A percentile compares a stretch with the other conserved stretches of the same genome.
Evolutionary conservation across 768 basidiomycete species (phyloP).

Genomic region (Grammothele lineata): DNA sequence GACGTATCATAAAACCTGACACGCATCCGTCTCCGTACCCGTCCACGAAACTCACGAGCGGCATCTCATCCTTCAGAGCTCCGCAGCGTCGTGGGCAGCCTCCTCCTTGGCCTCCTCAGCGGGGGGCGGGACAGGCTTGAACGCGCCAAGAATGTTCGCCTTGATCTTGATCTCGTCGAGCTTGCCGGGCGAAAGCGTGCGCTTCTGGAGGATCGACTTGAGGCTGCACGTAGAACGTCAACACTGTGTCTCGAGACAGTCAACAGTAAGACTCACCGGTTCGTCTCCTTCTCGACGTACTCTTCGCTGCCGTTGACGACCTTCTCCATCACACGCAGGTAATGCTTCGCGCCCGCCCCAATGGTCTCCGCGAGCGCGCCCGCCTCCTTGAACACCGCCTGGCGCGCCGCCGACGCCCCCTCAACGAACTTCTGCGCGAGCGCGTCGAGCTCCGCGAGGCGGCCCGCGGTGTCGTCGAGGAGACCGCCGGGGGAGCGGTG

Average conservation of each 20-base stretch:
- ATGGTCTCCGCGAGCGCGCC: constrained; percentile 43
- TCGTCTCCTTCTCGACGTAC: constrained; percentile 83
- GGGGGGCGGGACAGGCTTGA: constrained; percentile 29
- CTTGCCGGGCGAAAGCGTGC: constrained; percentile 70
- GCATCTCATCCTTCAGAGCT: constrained; percentile 20
- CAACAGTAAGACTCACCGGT: constrained; percentile 50
- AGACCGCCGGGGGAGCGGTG: constrained; percentile 79
- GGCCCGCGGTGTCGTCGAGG: constrained; percentile 83
- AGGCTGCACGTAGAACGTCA: constrained; percentile 13
- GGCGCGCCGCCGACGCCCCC: constrained; percentile 51
- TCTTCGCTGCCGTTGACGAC: constrained; percentile 61
- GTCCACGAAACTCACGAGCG: too few species aligned
- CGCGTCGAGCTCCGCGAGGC: constrained; percentile 68
- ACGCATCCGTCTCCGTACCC: too few species aligned
- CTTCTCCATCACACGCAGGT: constrained; percentile 90
- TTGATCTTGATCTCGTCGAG: constrained; percentile 93
- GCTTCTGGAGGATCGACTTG: constrained; percentile 62
- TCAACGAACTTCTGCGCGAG: constrained; percentile 74
- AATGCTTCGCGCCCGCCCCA: constrained; percentile 63
- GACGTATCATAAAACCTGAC: too few species aligned
- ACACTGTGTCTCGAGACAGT: neutral
- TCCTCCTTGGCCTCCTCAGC: constrained; percentile 20
- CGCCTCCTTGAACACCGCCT: constrained; percentile 66
- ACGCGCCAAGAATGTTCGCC: constrained; percentile 76
- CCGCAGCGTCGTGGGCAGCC: constrained; percentile 16